Base-by-base conservation (phyloP, 768 basidiomycete species). In the Lanmaoa rubissima region DNA sequence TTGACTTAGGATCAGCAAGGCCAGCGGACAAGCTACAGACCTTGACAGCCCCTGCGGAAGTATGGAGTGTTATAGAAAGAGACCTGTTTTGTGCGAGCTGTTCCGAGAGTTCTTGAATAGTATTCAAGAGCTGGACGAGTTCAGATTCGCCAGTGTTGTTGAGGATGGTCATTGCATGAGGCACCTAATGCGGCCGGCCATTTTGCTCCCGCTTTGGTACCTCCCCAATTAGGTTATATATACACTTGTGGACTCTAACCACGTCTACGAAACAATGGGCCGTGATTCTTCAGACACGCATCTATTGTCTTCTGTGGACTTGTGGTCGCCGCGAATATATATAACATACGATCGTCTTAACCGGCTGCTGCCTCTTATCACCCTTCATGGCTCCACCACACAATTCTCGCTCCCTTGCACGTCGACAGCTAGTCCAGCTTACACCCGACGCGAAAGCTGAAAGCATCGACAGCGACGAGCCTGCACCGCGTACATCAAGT, bases 51-150 rank as follows among this genome's bases (percentile, higher is more conserved):
- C 83, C 85, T 0, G 90, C 82, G 59, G 92, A 82, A 0, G 80
- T 73, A 68, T 93, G 90, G 39, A 98, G 77, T 35, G 82, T 77
- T 24, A 85, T 82, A 4, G 92, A 87, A 55, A 87, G 69, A 32
- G 80, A 79, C 26, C 90, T 80, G 70, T 96, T 97, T 62, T 85
- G 86, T 54, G 81, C 85, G 55, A 97, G 79, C 70, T 94, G 90
- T 60, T 91, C 88, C 39, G 88, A 84, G 39, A 97, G 83, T 70
- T 95, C 92, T 24, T 82, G 79, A 41, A 96, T 85, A 24, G 87
- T 71, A 34, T 75, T 66, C 81, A 86, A 84, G 48, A 92, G 79
- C 50, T 82, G 85, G 65, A 76, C 73, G 35, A 87, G 75, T 54
- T 86, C 85, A 61, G 82, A 74, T 54, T 88, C 87, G 59, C 75